A percentile compares a stretch with the other conserved stretches of the same genome.
phyloP scores from a whole-genome alignment of 345 rosid genomes.

The Salix dunnii region DNA sequence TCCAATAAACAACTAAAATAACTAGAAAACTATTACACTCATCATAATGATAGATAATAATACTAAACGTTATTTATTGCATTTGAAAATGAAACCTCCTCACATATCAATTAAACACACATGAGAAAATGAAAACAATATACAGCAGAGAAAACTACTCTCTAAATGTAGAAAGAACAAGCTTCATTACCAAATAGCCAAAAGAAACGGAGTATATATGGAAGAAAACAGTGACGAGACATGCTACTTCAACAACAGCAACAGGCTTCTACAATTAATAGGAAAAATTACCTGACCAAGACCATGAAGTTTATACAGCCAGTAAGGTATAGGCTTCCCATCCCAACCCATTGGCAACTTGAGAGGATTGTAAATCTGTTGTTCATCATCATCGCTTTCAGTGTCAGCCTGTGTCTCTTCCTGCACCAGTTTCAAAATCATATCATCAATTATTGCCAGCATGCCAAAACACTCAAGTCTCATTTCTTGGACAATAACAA shows the following conservation, averaged over 20 bases:
- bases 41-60: not conserved
- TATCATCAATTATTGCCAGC: not conserved
- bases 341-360: slow-evolving; percentile 99
- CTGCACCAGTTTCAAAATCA: slow-evolving; percentile 35
- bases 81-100: too few relatives aligned
- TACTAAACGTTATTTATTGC: too few relatives aligned
- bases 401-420: slow-evolving; percentile 86
- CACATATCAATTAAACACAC: too few relatives aligned
- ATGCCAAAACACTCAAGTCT: not conserved
- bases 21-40: not conserved
- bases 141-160: too few relatives aligned
- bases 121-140: too few relatives aligned
- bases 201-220: not conserved
- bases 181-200: not conserved
- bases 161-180: not conserved
- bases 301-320: slow-evolving; percentile 99
- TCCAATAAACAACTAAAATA: not conserved
- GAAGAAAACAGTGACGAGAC: not conserved
- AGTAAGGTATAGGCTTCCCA: slow-evolving; percentile 98
- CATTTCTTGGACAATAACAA: not conserved
- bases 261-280: not conserved
- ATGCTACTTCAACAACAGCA: not conserved
- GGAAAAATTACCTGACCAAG: slow-evolving; percentile 79
- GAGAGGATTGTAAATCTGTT: slow-evolving; percentile 87
- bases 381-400: slow-evolving; percentile 98